Evolutionary conservation across 768 basidiomycete species (phyloP).

Genomic region (Xerocomus spinulosus): DNA sequence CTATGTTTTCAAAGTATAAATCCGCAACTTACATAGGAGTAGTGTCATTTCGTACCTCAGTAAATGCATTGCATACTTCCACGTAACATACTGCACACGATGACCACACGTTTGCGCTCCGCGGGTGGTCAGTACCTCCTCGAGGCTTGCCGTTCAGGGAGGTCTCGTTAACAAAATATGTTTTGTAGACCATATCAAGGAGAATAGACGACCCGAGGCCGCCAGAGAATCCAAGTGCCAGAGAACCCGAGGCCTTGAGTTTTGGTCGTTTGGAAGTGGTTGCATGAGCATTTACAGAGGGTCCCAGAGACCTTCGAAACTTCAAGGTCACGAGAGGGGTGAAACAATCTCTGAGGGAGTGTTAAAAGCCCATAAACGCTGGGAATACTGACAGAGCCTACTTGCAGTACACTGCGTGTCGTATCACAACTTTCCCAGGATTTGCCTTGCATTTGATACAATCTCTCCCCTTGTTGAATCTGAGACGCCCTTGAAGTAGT

Average conservation of each 20-base stretch:
- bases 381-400: constrained; percentile 38
- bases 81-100: constrained; percentile 64
- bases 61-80: constrained; percentile 58
- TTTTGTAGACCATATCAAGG: constrained; percentile 59
- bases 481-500: constrained; percentile 48
- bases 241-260: constrained; percentile 62
- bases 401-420: constrained; percentile 86
- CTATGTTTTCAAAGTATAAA: constrained; percentile 32
- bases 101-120: constrained; percentile 58
- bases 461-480: constrained; percentile 59
- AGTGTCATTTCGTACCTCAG: constrained; percentile 44
- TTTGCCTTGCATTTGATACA: constrained; percentile 75
- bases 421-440: constrained; percentile 63
- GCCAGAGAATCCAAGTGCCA: constrained; percentile 72
- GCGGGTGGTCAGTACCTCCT: constrained; percentile 65
- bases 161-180: constrained; percentile 43
- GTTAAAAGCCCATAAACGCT: too few relatives aligned
- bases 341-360: constrained; percentile 55
- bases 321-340: constrained; percentile 55
- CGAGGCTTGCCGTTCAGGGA: constrained; percentile 28
- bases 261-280: constrained; percentile 53
- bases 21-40: not conserved
- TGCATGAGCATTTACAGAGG: constrained; percentile 52
- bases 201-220: constrained; percentile 72
- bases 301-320: constrained; percentile 63